Conservation (phyloP, 1,284 basidiomycete genomes). For the Irpex rosettiformis region DNA sequence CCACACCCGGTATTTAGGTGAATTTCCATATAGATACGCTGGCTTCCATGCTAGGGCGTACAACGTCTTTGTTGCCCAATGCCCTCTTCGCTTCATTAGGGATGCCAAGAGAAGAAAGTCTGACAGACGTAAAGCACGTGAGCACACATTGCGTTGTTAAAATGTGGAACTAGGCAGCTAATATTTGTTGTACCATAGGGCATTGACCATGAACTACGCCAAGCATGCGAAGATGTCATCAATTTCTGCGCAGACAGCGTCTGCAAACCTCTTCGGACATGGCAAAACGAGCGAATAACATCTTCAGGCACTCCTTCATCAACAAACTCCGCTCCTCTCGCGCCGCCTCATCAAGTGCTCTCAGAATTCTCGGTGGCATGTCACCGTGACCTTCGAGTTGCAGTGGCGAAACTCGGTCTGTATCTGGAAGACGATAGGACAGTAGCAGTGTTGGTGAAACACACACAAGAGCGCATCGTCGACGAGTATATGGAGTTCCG, state of each 20-base stretch:
- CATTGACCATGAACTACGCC: conserved; percentile 81
- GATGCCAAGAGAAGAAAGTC: conserved; percentile 55
- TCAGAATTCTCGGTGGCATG: conserved; percentile 49
- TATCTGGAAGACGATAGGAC: conserved; percentile 82
- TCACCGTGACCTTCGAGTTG: conserved; percentile 53
- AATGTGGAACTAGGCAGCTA: neutral
- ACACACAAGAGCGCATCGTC: conserved; percentile 71
- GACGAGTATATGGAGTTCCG: conserved; percentile 73
- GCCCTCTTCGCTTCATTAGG: conserved; percentile 66
- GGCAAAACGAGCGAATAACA: conserved; percentile 43
- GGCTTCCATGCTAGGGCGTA: conserved; percentile 67
- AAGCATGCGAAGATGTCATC: conserved; percentile 82
- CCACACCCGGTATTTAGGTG: neutral
- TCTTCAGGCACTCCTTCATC: conserved; percentile 32
- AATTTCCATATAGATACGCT: conserved; percentile 67
- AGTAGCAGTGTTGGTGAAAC: conserved; percentile 71
- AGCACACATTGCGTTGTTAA: conserved; percentile 19
- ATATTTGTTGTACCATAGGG: conserved; percentile 44
- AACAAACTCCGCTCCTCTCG: conserved; percentile 46
- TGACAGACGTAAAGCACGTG: conserved; percentile 65
- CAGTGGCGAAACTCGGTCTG: conserved; percentile 53
- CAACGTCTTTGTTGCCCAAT: conserved; percentile 68
- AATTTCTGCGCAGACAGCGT: conserved; percentile 51
- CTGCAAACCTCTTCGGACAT: conserved; percentile 52
- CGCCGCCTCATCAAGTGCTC: conserved; percentile 34